Conservation (phyloP, 164 flowering plant genomes). For the Litsea cubeba region DNA sequence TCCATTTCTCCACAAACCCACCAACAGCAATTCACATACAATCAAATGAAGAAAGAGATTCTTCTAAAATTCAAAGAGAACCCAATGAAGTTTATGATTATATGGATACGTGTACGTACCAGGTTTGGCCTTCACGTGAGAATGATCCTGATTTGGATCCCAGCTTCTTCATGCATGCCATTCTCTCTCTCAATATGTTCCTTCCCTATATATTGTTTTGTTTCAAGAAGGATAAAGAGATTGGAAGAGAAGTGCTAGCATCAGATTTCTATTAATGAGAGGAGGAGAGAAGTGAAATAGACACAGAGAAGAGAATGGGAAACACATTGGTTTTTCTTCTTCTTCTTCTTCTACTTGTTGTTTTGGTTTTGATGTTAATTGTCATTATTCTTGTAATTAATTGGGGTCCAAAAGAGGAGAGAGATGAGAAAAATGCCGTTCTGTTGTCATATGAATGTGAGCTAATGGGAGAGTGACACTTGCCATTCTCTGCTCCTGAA, state of each 20-base stretch:
- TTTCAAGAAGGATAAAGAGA: not conserved
- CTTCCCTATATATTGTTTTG: not conserved
- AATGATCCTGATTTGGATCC: slow-evolving; percentile 61
- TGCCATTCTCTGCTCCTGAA: no score
- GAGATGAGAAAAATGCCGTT: not conserved
- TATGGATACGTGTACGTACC: slow-evolving; percentile 22
- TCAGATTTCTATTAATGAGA: not conserved
- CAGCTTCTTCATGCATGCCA: slow-evolving; percentile 57
- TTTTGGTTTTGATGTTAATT: not conserved
- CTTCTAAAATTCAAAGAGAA: not conserved
- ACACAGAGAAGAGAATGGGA: not conserved
- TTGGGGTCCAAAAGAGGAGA: not conserved
- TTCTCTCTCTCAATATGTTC: slow-evolving; percentile 3
- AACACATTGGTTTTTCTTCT: not conserved
- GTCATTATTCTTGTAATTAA: no score
- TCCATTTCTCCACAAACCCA: not conserved
- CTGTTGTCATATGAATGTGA: not conserved
- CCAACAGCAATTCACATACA: not conserved
- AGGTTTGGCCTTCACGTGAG: slow-evolving; percentile 45
- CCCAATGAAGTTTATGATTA: not conserved
- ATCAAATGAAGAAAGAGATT: not conserved
- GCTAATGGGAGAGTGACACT: not conserved
- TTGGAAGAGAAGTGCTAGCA: not conserved
- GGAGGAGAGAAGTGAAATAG: not conserved
- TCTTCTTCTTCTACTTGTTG: not conserved